These are phyloP conservation scores for Pseudopediastrum boryanum DNA, from an alignment of 139 green algal genomes.

Conservation along the genomic window DNA sequence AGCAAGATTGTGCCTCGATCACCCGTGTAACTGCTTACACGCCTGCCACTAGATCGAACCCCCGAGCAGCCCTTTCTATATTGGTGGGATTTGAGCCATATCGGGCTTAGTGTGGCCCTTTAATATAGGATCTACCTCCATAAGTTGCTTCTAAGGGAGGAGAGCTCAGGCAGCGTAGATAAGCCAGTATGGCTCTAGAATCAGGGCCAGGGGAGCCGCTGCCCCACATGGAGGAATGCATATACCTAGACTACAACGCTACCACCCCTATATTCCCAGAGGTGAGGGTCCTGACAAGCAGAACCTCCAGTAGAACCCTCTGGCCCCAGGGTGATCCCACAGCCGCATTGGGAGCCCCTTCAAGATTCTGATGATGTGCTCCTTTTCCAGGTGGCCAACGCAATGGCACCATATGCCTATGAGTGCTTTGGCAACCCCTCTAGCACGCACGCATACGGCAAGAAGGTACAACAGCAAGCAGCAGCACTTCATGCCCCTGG, in stretches of 20 bases:
- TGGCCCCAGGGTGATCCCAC: background rate
- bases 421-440: slow-evolving; percentile 74
- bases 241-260: slow-evolving; percentile 40
- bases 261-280: slow-evolving; percentile 72
- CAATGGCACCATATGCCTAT: slow-evolving; percentile 69
- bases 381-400: slow-evolving; percentile 37
- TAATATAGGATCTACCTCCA: too few relatives aligned
- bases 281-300: slow-evolving; percentile 31
- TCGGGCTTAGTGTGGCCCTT: too few relatives aligned
- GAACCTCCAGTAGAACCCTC: background rate
- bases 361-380: background rate
- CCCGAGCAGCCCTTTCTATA: too few relatives aligned
- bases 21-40: too few relatives aligned
- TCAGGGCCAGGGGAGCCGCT: background rate
- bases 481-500: background rate
- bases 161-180: too few relatives aligned
- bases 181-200: too few relatives aligned
- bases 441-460: slow-evolving; percentile 62
- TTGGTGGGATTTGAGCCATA: too few relatives aligned
- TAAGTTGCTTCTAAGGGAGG: too few relatives aligned
- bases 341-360: background rate
- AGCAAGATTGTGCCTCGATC: too few relatives aligned
- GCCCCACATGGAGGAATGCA: slow-evolving; percentile 19
- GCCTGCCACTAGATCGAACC: too few relatives aligned
- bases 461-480: slow-evolving; percentile 24